phyloP scores from a whole-genome alignment of 2,329 filamentous ascomycete genomes.

The Penicillium glabrum region DNA sequence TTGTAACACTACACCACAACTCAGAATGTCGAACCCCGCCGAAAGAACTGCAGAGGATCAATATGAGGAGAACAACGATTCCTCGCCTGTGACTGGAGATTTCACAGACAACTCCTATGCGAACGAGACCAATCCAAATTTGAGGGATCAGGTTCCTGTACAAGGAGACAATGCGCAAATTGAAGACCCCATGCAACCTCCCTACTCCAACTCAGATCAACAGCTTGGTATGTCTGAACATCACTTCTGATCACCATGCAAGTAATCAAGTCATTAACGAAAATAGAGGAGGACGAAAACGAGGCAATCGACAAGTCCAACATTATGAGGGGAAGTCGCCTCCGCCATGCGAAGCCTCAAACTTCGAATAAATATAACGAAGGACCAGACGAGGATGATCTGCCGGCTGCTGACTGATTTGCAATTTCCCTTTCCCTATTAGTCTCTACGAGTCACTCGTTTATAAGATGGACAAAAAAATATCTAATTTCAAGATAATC shows the following conservation, averaged over 20 bases:
- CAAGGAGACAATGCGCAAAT: not conserved
- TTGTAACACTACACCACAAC: not conserved
- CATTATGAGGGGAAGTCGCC: slow-evolving; percentile 20
- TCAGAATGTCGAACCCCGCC: not conserved
- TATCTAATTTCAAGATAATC: not conserved
- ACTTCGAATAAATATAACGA: slow-evolving; percentile 23
- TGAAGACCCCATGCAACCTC: not conserved
- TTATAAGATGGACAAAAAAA: not conserved
- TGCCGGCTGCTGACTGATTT: slow-evolving; percentile 9
- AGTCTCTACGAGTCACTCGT: not conserved
- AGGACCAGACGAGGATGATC: slow-evolving; percentile 24
- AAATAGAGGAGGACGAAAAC: not conserved
- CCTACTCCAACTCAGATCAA: not conserved
- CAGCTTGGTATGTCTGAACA: not conserved
- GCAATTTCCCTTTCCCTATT: not conserved
- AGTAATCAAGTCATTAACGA: not conserved
- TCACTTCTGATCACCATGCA: not conserved
- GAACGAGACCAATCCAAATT: not conserved
- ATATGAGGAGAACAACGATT: not conserved
- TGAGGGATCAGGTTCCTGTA: not conserved
- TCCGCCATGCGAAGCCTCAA: slow-evolving; percentile 25
- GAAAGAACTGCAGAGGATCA: not conserved
- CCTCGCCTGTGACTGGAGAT: not conserved
- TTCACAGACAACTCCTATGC: not conserved
- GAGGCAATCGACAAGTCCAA: slow-evolving; percentile 26